These are phyloP conservation scores for Coccomyxa sp. DNA, from an alignment of 139 green algal species.

Conservation along the genomic window DNA sequence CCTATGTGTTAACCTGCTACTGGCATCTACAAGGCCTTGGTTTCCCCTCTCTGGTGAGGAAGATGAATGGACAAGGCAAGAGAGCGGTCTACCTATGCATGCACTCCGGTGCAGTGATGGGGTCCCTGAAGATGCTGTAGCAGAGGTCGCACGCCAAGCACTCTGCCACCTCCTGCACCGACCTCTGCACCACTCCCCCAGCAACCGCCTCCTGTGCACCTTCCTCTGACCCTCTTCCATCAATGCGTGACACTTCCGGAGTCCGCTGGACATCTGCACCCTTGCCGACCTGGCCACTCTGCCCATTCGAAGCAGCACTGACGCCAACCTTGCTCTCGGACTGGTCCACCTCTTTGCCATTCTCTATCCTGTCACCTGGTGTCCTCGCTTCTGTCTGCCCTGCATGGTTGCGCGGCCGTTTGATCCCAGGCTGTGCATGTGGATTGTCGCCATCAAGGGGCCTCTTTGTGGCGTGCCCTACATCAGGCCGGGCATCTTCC, in stretches of 20 bases:
- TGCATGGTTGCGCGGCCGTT: no score
- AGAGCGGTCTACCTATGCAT: conserved; percentile 13
- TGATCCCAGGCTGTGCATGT: no score
- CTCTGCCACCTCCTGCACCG: conserved; percentile 4
- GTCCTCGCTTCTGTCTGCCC: no score
- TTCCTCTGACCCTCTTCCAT: background rate
- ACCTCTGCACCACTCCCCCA: conserved; percentile 2
- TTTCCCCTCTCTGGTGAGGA: no score
- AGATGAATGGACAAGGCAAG: background rate
- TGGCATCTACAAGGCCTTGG: background rate
- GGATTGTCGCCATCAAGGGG: no score
- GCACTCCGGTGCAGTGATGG: conserved; percentile 26
- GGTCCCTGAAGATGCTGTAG: conserved; percentile 15
- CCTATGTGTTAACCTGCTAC: background rate
- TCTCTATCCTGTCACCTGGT: no score
- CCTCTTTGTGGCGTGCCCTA: no score
- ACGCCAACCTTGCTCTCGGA: no score
- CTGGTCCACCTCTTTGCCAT: no score
- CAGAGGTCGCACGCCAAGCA: conserved; percentile 24
- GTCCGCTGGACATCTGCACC: conserved; percentile 4
- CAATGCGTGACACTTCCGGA: background rate
- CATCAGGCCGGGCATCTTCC: no score
- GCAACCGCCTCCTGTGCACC: background rate
- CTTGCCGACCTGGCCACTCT: conserved; percentile 40
- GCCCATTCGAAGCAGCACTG: background rate